Percentiles rank a stretch among this genome's conserved stretches.
These are phyloP conservation scores for Pseudocercospora ulei DNA, from an alignment of 2,329 filamentous ascomycete species.

Conservation along the genomic window DNA sequence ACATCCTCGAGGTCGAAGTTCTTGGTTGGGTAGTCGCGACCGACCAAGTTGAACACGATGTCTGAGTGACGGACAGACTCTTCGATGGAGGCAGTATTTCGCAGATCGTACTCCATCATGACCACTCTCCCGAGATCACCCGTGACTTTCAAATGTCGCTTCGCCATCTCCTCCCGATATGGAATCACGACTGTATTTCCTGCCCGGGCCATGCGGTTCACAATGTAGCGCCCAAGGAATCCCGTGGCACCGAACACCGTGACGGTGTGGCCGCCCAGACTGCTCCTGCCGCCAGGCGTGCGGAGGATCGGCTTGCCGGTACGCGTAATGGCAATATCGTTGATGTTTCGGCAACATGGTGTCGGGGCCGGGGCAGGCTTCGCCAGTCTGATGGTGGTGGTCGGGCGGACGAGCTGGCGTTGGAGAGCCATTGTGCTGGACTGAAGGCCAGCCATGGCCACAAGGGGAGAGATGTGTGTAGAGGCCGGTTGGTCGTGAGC, in stretches of 20 bases:
- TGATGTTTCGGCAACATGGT: conserved; percentile 40
- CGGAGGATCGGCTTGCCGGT: conserved; percentile 94
- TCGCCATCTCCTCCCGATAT: conserved; percentile 94
- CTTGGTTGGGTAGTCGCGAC: conserved; percentile 94
- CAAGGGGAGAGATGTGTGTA: conserved; percentile 18
- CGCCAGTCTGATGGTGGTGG: conserved; percentile 23
- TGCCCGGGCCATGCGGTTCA: conserved; percentile 83
- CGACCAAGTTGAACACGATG: conserved; percentile 92
- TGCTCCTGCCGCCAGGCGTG: conserved; percentile 67
- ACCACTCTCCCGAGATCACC: conserved; percentile 83
- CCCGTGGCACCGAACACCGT: conserved; percentile 97
- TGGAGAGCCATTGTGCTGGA: conserved; percentile 31
- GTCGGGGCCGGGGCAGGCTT: conserved; percentile 25
- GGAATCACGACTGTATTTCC: conserved; percentile 92
- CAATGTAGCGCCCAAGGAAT: conserved; percentile 91
- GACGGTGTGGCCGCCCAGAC: conserved; percentile 68
- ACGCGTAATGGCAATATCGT: conserved; percentile 85
- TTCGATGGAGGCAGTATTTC: conserved; percentile 90
- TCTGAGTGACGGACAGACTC: conserved; percentile 95
- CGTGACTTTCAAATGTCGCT: conserved; percentile 91
- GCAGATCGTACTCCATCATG: conserved; percentile 90
- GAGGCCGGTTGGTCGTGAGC: conserved; percentile 6
- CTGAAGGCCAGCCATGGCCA: conserved; percentile 30
- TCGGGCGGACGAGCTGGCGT: conserved; percentile 32
- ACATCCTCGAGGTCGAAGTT: conserved; percentile 92